These are phyloP conservation scores for Picea mariana DNA, from an alignment of 83 land plant genomes.

Conservation along the genomic window DNA sequence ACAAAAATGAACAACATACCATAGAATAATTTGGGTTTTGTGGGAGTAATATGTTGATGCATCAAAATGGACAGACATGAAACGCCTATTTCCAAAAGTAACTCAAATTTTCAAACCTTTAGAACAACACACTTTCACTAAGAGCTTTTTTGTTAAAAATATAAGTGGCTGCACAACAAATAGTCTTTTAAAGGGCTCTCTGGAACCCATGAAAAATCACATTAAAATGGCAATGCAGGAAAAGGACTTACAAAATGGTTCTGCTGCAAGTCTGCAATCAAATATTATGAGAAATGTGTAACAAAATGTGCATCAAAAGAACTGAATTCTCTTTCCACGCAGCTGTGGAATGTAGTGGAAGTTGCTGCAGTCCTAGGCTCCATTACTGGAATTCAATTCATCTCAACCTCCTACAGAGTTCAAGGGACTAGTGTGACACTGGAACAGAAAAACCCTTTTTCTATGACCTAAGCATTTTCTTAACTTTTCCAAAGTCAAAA, in stretches of 20 bases:
- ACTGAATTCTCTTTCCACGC: conserved; percentile 1
- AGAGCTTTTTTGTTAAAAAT: too few relatives aligned
- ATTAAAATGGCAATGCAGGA: conserved; percentile 1
- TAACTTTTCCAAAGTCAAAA: conserved; percentile 11
- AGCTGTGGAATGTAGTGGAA: background rate
- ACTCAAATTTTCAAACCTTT: too few relatives aligned
- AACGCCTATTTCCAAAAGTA: too few relatives aligned
- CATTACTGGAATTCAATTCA: conserved; percentile 11
- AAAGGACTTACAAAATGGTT: background rate
- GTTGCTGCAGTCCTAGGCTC: background rate
- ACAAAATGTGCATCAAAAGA: conserved; percentile 17
- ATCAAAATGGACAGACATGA: too few relatives aligned
- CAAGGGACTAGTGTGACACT: conserved; percentile 11
- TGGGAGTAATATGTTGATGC: too few relatives aligned
- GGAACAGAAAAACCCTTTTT: conserved; percentile 12
- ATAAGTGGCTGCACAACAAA: background rate
- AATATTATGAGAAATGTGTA: conserved; percentile 10
- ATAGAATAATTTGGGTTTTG: too few relatives aligned
- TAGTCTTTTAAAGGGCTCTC: conserved; percentile 3
- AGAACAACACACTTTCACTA: too few relatives aligned
- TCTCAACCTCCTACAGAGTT: conserved; percentile 8
- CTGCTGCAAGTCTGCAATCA: conserved; percentile 10
- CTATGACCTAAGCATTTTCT: conserved; percentile 5
- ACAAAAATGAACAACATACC: too few relatives aligned
- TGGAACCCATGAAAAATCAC: conserved; percentile 12